These are phyloP conservation scores for Pseudocercospora cruenta DNA, from an alignment of 2,329 filamentous ascomycete genomes.

Conservation along the genomic window DNA sequence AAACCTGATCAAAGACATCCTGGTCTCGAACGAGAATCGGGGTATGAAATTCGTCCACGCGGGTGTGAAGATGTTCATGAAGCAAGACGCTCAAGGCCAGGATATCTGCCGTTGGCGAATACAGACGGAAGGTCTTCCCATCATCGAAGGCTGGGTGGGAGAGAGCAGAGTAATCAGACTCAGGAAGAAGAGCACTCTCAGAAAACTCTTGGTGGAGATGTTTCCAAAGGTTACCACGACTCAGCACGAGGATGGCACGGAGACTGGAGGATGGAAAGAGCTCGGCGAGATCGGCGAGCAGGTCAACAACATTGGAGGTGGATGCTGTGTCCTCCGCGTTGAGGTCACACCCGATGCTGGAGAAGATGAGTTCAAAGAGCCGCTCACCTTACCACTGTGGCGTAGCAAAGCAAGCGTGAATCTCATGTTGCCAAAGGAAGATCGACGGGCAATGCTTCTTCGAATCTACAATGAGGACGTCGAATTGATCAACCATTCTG, in stretches of 20 bases:
- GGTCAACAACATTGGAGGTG: conserved; percentile 78
- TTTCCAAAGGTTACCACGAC: conserved; percentile 75
- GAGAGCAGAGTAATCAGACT: conserved; percentile 74
- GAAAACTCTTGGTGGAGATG: conserved; percentile 87
- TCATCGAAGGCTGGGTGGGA: conserved; percentile 88
- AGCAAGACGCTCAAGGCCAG: conserved; percentile 86
- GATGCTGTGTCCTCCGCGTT: conserved; percentile 86
- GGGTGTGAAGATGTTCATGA: conserved; percentile 98
- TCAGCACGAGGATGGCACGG: conserved; percentile 40
- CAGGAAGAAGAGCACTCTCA: conserved; percentile 76
- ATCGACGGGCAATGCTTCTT: conserved; percentile 85
- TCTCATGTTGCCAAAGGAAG: conserved; percentile 97
- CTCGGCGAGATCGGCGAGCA: conserved; percentile 87
- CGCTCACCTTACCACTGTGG: conserved; percentile 91
- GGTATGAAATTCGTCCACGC: conserved; percentile 96
- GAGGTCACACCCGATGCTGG: conserved; percentile 41
- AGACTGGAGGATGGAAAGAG: conserved; percentile 69
- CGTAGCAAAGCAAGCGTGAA: conserved; percentile 90
- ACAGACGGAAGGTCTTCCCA: conserved; percentile 89
- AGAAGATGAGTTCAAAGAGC: conserved; percentile 65
- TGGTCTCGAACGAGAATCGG: conserved; percentile 83
- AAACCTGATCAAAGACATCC: conserved; percentile 78
- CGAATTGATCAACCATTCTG: conserved; percentile 71
- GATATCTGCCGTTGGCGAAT: conserved; percentile 93
- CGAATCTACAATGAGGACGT: conserved; percentile 88